phyloP scores from a whole-genome alignment of 2,329 filamentous ascomycete species.

The Penicillium sp. region DNA sequence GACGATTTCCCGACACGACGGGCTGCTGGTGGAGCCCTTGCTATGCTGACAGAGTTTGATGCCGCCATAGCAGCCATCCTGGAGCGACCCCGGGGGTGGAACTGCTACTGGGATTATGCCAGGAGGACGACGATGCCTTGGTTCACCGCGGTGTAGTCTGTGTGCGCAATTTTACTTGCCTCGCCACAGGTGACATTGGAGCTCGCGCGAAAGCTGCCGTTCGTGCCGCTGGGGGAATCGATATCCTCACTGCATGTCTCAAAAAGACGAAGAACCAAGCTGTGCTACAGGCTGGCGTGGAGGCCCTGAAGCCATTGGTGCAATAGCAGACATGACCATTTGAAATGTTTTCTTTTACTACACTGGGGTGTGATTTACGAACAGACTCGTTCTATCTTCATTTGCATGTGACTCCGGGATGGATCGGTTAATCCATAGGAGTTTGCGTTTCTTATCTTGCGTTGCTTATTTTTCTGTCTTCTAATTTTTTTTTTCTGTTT shows the following conservation, averaged over 20 bases:
- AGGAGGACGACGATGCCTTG: conserved; percentile 59
- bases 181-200: conserved; percentile 64
- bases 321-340: conserved; percentile 29
- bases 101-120: conserved; percentile 77
- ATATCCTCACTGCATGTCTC: conserved; percentile 67
- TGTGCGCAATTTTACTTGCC: conserved; percentile 67
- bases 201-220: conserved; percentile 60
- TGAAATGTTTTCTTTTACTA: conserved; percentile 5
- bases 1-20: conserved; percentile 76
- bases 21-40: conserved; percentile 84
- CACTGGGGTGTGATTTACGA: conserved; percentile 5
- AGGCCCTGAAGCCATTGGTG: conserved; percentile 68
- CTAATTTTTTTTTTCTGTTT: conserved; percentile 2
- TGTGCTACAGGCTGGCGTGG: conserved; percentile 68
- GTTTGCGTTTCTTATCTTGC: conserved; percentile 1
- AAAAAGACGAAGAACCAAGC: conserved; percentile 67
- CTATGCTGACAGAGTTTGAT: conserved; percentile 77
- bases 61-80: conserved; percentile 70
- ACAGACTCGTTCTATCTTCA: conserved; percentile 5
- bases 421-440: conserved; percentile 4
- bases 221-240: conserved; percentile 62
- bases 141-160: conserved; percentile 70
- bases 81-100: conserved; percentile 69
- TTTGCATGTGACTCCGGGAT: conserved; percentile 13
- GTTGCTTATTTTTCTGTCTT: conserved; percentile 1